A percentile compares a stretch with the other conserved stretches of the same genome.
These are phyloP conservation scores for Epichloe aotearoae DNA, from an alignment of 2,329 filamentous ascomycete species.

Conservation along the genomic window DNA sequence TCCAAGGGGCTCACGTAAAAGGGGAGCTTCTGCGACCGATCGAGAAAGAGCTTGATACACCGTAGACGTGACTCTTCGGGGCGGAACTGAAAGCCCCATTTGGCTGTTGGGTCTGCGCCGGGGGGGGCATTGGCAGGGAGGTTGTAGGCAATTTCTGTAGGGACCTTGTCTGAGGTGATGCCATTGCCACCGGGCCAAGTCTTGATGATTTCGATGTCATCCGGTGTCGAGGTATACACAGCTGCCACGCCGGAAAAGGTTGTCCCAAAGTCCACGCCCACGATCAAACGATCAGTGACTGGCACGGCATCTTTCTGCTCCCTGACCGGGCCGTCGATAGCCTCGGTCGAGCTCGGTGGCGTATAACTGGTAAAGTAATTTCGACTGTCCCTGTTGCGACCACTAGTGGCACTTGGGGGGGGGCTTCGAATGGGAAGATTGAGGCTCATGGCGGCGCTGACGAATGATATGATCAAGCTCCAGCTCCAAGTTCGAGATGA, in stretches of 20 bases:
- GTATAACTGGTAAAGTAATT: constrained; percentile 44
- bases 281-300: constrained; percentile 52
- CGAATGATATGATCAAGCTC: constrained; percentile 1
- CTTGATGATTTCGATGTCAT: constrained; percentile 75
- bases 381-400: constrained; percentile 40
- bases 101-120: constrained; percentile 36
- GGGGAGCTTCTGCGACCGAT: constrained; percentile 66
- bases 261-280: constrained; percentile 75
- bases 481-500: neutral
- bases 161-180: constrained; percentile 80
- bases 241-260: constrained; percentile 67
- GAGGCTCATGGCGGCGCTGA: constrained; percentile 29
- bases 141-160: constrained; percentile 61
- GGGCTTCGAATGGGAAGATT: constrained; percentile 36
- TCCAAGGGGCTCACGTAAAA: constrained; percentile 70
- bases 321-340: constrained; percentile 47
- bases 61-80: constrained; percentile 63
- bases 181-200: constrained; percentile 74
- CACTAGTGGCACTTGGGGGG: constrained; percentile 27
- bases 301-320: constrained; percentile 39
- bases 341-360: constrained; percentile 43
- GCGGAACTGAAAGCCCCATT: constrained; percentile 77
- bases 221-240: constrained; percentile 61
- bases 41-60: constrained; percentile 76
- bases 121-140: constrained; percentile 16